Evolutionary conservation across 1,139 yeast genomes (phyloP).

Genomic region (Kurtzmaniella quercitrusa): DNA sequence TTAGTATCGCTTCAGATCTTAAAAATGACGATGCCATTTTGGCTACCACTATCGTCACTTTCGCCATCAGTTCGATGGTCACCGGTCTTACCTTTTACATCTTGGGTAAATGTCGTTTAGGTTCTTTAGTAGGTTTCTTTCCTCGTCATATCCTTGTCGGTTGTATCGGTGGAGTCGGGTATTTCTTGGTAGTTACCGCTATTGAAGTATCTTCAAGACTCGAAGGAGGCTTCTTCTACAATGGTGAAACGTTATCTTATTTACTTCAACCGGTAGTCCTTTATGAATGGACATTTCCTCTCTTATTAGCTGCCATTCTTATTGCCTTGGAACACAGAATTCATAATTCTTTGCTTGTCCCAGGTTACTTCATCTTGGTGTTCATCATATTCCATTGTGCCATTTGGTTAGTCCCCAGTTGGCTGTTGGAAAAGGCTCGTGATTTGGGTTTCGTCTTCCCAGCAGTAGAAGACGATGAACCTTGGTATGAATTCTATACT

Average conservation of each 20-base stretch:
- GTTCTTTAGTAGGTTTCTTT: conserved; percentile 87
- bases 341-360: conserved; percentile 77
- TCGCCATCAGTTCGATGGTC: conserved; percentile 74
- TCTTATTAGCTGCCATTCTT: conserved; percentile 56
- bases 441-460: conserved; percentile 81
- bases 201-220: conserved; percentile 82
- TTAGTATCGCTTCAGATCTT: conserved; percentile 55
- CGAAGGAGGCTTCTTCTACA: conserved; percentile 68
- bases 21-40: conserved; percentile 57
- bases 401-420: conserved; percentile 59
- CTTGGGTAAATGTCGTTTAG: conserved; percentile 76
- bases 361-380: conserved; percentile 71
- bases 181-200: conserved; percentile 84
- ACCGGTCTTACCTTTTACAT: conserved; percentile 79
- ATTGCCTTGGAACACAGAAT: conserved; percentile 58
- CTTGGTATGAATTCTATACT: conserved; percentile 85
- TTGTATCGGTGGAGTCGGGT: conserved; percentile 98
- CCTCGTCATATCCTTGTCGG: conserved; percentile 96
- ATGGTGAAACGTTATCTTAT: conserved; percentile 48
- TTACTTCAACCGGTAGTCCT: conserved; percentile 42
- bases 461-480: conserved; percentile 60
- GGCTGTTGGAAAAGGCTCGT: conserved; percentile 60
- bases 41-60: conserved; percentile 84
- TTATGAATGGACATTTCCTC: conserved; percentile 72
- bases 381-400: conserved; percentile 66